Conservation (phyloP, 345 rosid species). For the Camelina hispida region DNA sequence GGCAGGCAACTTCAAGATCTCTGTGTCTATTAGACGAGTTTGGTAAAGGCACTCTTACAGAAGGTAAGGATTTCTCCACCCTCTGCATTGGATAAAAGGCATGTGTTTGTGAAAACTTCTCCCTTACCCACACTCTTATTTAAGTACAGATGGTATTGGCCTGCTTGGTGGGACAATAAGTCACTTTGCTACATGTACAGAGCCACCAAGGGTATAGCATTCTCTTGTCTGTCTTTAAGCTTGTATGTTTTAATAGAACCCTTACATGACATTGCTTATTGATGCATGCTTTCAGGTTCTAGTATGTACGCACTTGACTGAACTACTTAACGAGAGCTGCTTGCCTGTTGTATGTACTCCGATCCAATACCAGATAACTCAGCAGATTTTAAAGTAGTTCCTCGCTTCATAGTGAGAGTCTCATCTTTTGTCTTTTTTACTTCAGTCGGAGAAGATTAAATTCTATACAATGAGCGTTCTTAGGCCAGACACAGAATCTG, state of each 20-base stretch:
- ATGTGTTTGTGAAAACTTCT: conserved; percentile 2
- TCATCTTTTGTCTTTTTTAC: conserved; percentile 4
- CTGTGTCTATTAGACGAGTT: conserved; percentile 93
- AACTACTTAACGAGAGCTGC: conserved; percentile 71
- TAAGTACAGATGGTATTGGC: conserved; percentile 84
- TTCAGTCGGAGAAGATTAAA: conserved; percentile 77
- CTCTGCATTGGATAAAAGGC: conserved; percentile 8
- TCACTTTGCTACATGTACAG: conserved; percentile 62
- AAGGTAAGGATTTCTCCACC: conserved; percentile 50
- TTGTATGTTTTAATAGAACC: neutral
- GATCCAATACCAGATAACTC: conserved; percentile 11
- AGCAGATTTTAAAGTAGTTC: conserved; percentile 13
- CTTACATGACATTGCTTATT: conserved; percentile 5
- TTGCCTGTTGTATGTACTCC: conserved; percentile 64
- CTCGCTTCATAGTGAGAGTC: neutral
- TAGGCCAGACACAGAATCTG: conserved; percentile 63
- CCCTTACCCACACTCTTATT: conserved; percentile 25
- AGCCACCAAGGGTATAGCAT: conserved; percentile 84
- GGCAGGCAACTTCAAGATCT: conserved; percentile 94
- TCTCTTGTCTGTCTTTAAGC: conserved; percentile 27
- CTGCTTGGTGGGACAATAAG: conserved; percentile 93
- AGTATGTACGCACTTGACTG: conserved; percentile 88
- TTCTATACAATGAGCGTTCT: conserved; percentile 95
- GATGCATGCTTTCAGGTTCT: conserved; percentile 63
- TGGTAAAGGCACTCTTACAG: conserved; percentile 99